Evolutionary conservation across 2,329 filamentous ascomycete species (phyloP), one percentile per base, ranked within the genome.

Genomic region (Podosphaera xanthii): DNA sequence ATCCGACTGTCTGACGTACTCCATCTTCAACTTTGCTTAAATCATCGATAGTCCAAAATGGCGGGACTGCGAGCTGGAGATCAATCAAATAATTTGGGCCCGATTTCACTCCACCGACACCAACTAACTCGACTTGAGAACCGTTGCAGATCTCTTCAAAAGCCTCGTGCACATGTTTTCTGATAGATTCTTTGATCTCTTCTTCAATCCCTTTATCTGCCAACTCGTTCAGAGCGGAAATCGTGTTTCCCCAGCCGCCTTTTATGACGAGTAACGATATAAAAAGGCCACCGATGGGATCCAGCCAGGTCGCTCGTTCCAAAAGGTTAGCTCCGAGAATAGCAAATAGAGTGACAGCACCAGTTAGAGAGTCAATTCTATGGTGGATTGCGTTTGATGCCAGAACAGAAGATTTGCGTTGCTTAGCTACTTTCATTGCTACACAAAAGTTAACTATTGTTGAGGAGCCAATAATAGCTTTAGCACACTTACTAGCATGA

Each of bases 341-440:
- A 33, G 87, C 91, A 60, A 86, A 77, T 36, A 97, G 78, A 1
- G 92, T 94, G 59, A 97, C 92, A 66, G 97, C 86, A 64, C 91
- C 91, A 1, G 92, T 98, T 60, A 96, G 78, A 60, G 89, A 95
- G 72, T 98, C 92, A 69, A 98, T 84, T 61, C 92, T 87, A 74
- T 97, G 92, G 72, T 98, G 92, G 64, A 97, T 79, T 61, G 92
- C 91, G 69, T 98, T 98, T 60, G 90, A 96, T 46, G 91, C 90
- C 33, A 98, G 81, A 61, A 98, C 89, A 5, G 90, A 94, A 10
- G 91, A 97, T 69, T 95, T 94, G 70, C 91, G 87, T 72, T 95
- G 87, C 66, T 82, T 82, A 53, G 92, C 92, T 61, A 98, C 82
- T 74, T 96, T 97, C 84, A 97, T 94, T 58, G 88, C 87, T 94